phyloP scores from a whole-genome alignment of 108 stramenopile species.

The Cylindrotheca closterium region DNA sequence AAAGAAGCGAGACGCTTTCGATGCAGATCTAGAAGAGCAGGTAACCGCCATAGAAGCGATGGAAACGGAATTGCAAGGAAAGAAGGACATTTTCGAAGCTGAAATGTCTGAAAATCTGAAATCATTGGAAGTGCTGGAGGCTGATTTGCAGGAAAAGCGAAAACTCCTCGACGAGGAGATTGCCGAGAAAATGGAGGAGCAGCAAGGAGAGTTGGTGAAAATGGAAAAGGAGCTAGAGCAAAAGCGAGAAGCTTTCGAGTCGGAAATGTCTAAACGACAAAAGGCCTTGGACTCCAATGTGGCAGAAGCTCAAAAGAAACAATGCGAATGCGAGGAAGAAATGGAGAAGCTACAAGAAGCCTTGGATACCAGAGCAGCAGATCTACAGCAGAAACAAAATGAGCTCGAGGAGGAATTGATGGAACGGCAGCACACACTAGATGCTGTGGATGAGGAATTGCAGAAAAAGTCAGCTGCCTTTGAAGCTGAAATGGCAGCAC shows the following conservation, averaged over 20 bases:
- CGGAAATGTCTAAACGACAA: too few relatives aligned
- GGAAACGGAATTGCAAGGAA: slow-evolving; percentile 3
- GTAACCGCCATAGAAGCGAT: slow-evolving; percentile 16
- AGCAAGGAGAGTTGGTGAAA: too few relatives aligned
- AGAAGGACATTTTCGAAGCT: too few relatives aligned
- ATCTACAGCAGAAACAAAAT: slow-evolving; percentile 2
- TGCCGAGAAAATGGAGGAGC: too few relatives aligned
- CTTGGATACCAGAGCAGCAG: neutral
- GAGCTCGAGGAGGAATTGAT: slow-evolving; percentile 11
- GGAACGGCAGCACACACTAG: neutral
- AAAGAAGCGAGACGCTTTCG: slow-evolving; percentile 1
- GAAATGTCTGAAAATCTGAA: slow-evolving; percentile 12
- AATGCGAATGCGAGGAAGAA: neutral
- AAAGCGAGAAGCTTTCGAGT: neutral
- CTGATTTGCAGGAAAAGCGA: too few relatives aligned
- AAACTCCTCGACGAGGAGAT: too few relatives aligned
- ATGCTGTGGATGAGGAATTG: slow-evolving; percentile 21
- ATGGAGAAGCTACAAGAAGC: neutral
- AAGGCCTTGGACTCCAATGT: neutral
- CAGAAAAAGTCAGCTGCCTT: slow-evolving; percentile 1
- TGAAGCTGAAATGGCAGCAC: slow-evolving; percentile 6
- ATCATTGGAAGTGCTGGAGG: neutral
- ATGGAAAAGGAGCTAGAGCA: too few relatives aligned
- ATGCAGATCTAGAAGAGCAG: slow-evolving; percentile 5
- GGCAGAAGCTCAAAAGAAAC: neutral